A percentile compares a stretch with the other conserved stretches of the same genome.
phyloP scores from a whole-genome alignment of 306 rosid genomes.

The Chamaecrista fasciculata region DNA sequence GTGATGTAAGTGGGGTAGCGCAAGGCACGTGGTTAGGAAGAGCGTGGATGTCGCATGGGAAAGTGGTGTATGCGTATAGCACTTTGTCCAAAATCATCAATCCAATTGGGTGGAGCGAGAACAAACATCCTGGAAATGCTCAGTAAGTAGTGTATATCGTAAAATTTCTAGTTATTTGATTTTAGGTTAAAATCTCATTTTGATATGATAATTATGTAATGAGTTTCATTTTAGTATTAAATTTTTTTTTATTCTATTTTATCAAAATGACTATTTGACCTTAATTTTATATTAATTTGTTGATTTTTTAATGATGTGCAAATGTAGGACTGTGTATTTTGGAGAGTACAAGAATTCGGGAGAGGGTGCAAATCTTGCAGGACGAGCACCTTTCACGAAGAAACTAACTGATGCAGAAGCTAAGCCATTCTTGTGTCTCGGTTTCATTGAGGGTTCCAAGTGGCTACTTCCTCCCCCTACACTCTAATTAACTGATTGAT shows the following conservation, averaged over 20 bases:
- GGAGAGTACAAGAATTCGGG: conserved; percentile 42
- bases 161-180: no score
- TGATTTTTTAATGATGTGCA: no score
- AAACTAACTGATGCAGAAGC: conserved; percentile 15
- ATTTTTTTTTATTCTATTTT: no score
- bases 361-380: conserved; percentile 4
- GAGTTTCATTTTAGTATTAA: no score
- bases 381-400: conserved; percentile 25
- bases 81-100: conserved; percentile 27
- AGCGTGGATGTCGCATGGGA: conserved; percentile 48
- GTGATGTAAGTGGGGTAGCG: conserved; percentile 42
- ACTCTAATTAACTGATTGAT: no score
- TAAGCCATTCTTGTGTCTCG: conserved; percentile 32
- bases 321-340: conserved; percentile 30
- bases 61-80: conserved; percentile 45
- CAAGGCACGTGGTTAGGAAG: conserved; percentile 45
- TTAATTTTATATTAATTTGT: no score
- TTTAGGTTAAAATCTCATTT: no score
- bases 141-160: no score
- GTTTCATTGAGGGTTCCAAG: conserved; percentile 36
- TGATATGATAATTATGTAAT: no score
- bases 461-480: conserved; percentile 52
- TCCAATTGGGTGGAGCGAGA: conserved; percentile 44
- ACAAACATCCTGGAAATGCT: neutral
- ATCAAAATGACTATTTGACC: no score